Base-by-base conservation (phyloP, 257 asterid genomes). In the Verbascum thapsus region DNA sequence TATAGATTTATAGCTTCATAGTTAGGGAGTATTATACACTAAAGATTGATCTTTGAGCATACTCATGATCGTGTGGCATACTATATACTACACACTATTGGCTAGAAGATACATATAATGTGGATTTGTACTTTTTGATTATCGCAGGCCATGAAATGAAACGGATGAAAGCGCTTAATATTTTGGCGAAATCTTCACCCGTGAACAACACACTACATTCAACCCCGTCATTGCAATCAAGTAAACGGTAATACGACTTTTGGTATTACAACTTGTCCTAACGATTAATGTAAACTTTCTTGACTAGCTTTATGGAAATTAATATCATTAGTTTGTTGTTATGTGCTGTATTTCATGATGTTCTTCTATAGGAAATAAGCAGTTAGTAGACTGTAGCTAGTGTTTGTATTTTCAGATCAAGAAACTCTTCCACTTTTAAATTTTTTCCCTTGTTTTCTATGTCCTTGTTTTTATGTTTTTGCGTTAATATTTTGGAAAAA, bases 91-190 rank as follows among this genome's bases (percentile, higher is more conserved):
- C n/a, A n/a, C n/a, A n/a, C n/a, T n/a, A n/a, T n/a, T n/a, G n/a
- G n/a, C n/a, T n/a, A n/a, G n/a, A 10, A 19, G 38, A 45, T 53
- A 30, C n/a, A 32, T 47, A n/a, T 37, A 47, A 43, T 43, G 17
- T 47, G 55, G 6, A 51, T 18, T 13, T 30, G 37, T 16, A 40
- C 52, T 19, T 8, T 55, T n/a, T 44, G 41, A 70, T 55, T 11
- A n/a, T 66, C 72, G 79, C 90, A 89, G 99, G 85, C 64, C 70
- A 70, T 22, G 99, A 89, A 76, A 82, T 94, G 81, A 78, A 75
- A 49, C 78, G 96, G 63, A 82, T 75, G 94, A 70, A 78, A 60
- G 53, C 69, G 9, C 68, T 94, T 74, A 80, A 85, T 61, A 75
- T 89, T 45, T 70, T 85, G 76, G 78, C 79, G n/a, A 89, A 82